Evolutionary conservation across 352 stramenopile species (phyloP), one percentile per base, ranked within the genome.

Genomic region (Plasmopara halstedii): DNA sequence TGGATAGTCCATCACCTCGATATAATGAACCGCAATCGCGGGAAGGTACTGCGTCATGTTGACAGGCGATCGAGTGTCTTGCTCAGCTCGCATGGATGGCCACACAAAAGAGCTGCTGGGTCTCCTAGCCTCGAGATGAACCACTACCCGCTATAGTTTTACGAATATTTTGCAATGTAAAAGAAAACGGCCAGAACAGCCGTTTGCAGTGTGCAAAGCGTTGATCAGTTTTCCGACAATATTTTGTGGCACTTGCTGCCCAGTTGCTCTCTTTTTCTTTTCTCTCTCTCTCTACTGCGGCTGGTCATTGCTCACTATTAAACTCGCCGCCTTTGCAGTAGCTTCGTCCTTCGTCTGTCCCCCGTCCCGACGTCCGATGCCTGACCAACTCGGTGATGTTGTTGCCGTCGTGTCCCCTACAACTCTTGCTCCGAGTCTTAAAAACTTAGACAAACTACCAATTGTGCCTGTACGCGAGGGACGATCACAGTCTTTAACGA

Each of bases 401-500:
- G 47, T 56, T 22, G 48, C 40, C 26, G 45, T 67, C 40, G 40
- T 44, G 48, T 67, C 46, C 41, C 58, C 59, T 11, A 68, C 59
- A 25, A 60, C 49, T 10, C 26, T 61, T 5, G 40, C 50, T 5
- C 46, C 49, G 11, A 61, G 41, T 25, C 40, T 56, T 5, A 68
- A 68, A 21, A 42, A 52, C 21, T 23, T 52, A 27, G 45, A 55
- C 14, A 49, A 57, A 7, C 46, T 50, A 8, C n/a, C 44, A 7
- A 26, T 64, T 6, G 33, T 63, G 26, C 59, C 62, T 14, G 46
- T 70, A 18, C 59, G 64, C 9, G 64, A 44, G 17, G 42, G 40
- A 3, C 67, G 70, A 4, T 83, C 67, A 19, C 65, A 73, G 46
- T 83, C 70, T 25, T 57, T 80, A 8, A 70, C 52, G 14, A 62